These are phyloP conservation scores for Clausena lansium DNA, from an alignment of 345 rosid species.

Conservation along the genomic window DNA sequence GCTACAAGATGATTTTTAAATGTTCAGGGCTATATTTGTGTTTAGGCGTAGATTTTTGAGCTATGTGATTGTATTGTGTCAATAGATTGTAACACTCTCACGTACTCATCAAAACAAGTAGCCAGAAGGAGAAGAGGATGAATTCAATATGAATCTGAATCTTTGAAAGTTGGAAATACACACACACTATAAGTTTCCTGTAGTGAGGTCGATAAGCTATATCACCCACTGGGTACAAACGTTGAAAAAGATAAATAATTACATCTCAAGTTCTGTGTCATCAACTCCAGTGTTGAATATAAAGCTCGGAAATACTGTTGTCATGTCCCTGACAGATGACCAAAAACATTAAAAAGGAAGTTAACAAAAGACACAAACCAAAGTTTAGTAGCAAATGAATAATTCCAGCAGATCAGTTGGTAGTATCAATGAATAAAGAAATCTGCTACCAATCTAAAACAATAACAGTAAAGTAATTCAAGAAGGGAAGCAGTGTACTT, in stretches of 20 bases:
- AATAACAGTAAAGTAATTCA: background rate
- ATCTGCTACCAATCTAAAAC: background rate
- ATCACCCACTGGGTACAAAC: background rate
- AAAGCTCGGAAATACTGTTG: constrained; percentile 64
- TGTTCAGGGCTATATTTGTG: background rate
- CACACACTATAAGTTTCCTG: background rate
- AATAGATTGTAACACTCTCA: background rate
- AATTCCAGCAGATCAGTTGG: background rate
- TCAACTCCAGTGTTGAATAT: constrained; percentile 61
- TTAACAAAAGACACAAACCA: too few relatives aligned
- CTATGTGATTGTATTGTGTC: too few relatives aligned
- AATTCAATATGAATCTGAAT: background rate
- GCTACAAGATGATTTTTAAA: background rate
- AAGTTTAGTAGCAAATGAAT: background rate
- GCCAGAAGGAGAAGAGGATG: background rate
- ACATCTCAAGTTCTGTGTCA: constrained; percentile 16
- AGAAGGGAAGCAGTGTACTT: constrained; percentile 26
- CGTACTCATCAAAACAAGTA: background rate
- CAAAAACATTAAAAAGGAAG: background rate
- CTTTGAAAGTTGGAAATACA: background rate
- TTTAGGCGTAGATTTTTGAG: background rate
- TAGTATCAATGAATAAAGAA: too few relatives aligned
- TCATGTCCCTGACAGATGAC: constrained; percentile 37
- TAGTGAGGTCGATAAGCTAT: background rate
- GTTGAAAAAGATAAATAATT: background rate